Evolutionary conservation across 768 basidiomycete species (phyloP).

Genomic region (Agrocybe chaxingu): DNA sequence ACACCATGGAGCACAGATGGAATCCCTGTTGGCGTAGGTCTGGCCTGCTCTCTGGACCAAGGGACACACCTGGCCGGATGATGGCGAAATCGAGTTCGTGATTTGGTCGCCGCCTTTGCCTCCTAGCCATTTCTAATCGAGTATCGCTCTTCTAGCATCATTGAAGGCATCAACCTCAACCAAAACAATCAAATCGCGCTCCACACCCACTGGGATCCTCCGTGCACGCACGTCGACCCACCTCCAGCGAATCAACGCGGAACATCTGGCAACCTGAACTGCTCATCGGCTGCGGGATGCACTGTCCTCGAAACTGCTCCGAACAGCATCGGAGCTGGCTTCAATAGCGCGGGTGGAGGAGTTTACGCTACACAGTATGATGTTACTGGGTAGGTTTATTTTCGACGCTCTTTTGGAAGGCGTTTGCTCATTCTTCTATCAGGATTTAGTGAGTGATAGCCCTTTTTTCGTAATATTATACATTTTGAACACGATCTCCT

Average conservation of each 20-base stretch:
- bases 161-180: constrained; percentile 58
- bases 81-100: constrained; percentile 40
- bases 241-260: constrained; percentile 26
- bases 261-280: constrained; percentile 24
- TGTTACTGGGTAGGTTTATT: constrained; percentile 33
- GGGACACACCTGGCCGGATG: constrained; percentile 39
- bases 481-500: neutral
- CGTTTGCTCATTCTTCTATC: neutral
- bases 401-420: neutral
- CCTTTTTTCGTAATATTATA: neutral
- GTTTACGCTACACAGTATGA: constrained; percentile 70
- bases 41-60: constrained; percentile 49
- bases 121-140: neutral
- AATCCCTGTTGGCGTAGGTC: constrained; percentile 21
- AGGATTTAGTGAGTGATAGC: constrained; percentile 14
- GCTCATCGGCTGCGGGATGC: constrained; percentile 37
- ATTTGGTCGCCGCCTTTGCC: neutral
- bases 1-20: too few species aligned
- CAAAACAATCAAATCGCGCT: constrained; percentile 53
- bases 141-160: constrained; percentile 28
- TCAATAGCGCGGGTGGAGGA: constrained; percentile 49
- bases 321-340: constrained; percentile 44
- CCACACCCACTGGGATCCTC: constrained; percentile 35
- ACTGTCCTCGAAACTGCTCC: constrained; percentile 38
- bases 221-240: constrained; percentile 30